Base-by-base conservation (phyloP, 805 yeast species). In the Pichia gijzeniarum region DNA sequence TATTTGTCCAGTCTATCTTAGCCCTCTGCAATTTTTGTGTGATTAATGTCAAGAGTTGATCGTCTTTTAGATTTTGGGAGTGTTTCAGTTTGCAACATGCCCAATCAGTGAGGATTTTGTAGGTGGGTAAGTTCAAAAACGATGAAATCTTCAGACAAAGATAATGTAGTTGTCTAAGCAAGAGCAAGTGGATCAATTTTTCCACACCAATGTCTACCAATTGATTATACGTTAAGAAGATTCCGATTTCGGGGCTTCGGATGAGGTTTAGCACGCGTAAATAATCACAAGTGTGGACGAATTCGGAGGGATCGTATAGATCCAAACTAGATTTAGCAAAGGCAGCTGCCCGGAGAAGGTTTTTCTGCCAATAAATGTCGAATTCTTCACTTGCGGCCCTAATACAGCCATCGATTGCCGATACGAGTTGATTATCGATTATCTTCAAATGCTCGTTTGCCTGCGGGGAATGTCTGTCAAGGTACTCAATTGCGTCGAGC, bases 311-410 rank as follows among this genome's bases (percentile, higher is more conserved):
- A 56, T 80, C 81, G 54, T 72, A 77, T 3, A 70, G 57, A 8
- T 74, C 77, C 37, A 73, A 61, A 41, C 76, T 70, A 0, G 85
- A 72, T 54, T 91, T 93, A 1, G 97, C 99, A 64, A 90, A 86
- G 0, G 85, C 70, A 0, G 90, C 95, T 1, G 96, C 95, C 43
- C 79, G 73, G 33, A 93, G 63, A 9, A 91, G 65, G 41, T 76
- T 77, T 60, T 88, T 89, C 56, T 93, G 99, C 82, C 90, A 76
- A 43, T 71, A 68, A 0, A 85, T 74, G 49, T 81, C 87, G 54
- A 87, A 79, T 55, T 91, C 98, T 44, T 80, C 82, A 3, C 78
- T 62, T 1, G 96, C 83, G 0, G 95, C 95, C 2, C 72, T 64
- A 4, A 89, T 73, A 59, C 96, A 86, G 17, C 73, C 76, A 30